These are phyloP conservation scores for Inga laurina DNA, from an alignment of 306 rosid species.

Conservation along the genomic window DNA sequence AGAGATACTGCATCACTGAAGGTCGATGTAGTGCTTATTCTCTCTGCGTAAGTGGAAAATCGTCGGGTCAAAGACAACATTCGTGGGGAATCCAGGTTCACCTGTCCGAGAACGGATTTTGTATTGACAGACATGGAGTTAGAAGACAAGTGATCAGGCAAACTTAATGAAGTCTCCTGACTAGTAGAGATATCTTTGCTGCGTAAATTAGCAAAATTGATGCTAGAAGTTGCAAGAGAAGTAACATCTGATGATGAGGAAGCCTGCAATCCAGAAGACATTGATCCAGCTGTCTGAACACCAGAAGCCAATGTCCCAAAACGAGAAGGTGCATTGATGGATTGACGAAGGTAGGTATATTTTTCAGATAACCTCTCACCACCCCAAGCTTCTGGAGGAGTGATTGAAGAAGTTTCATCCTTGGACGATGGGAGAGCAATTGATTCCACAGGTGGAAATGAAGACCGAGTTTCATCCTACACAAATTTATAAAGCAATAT, in stretches of 20 bases:
- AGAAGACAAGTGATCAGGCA: constrained; percentile 56
- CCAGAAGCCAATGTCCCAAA: constrained; percentile 59
- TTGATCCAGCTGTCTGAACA: constrained; percentile 70
- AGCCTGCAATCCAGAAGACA: constrained; percentile 72
- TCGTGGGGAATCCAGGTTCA: constrained; percentile 58
- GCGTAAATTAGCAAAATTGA: constrained; percentile 60
- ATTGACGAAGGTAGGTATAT: constrained; percentile 56
- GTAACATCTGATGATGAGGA: constrained; percentile 48
- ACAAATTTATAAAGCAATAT: constrained; percentile 28
- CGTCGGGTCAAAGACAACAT: constrained; percentile 59
- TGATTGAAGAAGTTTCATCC: constrained; percentile 81
- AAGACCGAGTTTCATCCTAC: constrained; percentile 78
- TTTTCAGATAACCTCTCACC: constrained; percentile 90
- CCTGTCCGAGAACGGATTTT: constrained; percentile 65
- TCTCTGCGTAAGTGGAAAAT: constrained; percentile 89
- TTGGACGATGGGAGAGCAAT: constrained; percentile 75
- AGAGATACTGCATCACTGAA: constrained; percentile 65
- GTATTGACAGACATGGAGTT: constrained; percentile 57
- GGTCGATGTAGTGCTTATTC: constrained; percentile 81
- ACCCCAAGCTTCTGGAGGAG: constrained; percentile 99
- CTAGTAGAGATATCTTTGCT: constrained; percentile 61
- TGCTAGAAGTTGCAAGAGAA: constrained; percentile 55
- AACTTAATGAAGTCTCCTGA: constrained; percentile 70
- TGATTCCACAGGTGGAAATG: constrained; percentile 64
- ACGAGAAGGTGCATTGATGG: constrained; percentile 71